phyloP scores from a whole-genome alignment of 108 stramenopile genomes.

The Cyclostephanos tholiformis region DNA sequence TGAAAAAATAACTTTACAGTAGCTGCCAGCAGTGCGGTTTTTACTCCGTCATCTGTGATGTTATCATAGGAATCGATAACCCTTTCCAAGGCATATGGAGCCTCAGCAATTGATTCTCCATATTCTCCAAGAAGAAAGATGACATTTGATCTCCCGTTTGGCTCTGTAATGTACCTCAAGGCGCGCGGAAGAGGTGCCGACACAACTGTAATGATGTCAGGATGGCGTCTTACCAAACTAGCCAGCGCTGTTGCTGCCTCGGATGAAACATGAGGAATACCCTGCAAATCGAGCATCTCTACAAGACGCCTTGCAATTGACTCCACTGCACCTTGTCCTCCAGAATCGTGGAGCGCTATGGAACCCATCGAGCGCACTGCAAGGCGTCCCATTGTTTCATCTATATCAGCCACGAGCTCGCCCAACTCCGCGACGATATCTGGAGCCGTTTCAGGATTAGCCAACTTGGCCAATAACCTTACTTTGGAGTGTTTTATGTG shows the following conservation, averaged over 20 bases:
- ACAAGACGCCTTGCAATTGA: constrained; percentile 86
- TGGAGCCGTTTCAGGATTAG: constrained; percentile 86
- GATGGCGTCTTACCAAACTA: constrained; percentile 84
- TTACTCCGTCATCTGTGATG: constrained; percentile 67
- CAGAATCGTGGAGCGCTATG: constrained; percentile 87
- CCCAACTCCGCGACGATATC: constrained; percentile 95
- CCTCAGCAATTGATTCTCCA: constrained; percentile 88
- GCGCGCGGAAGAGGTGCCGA: constrained; percentile 86
- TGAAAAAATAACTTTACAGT: constrained; percentile 95
- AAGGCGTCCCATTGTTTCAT: constrained; percentile 78
- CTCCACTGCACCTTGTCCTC: constrained; percentile 81
- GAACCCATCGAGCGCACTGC: constrained; percentile 90
- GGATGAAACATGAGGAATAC: constrained; percentile 78
- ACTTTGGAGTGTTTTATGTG: constrained; percentile 96
- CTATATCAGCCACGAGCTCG: constrained; percentile 90
- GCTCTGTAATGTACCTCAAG: constrained; percentile 77
- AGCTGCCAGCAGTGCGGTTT: constrained; percentile 89
- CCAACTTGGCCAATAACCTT: constrained; percentile 84
- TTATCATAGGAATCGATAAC: constrained; percentile 82
- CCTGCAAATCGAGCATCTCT: constrained; percentile 89
- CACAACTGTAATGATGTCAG: constrained; percentile 67
- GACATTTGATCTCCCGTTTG: constrained; percentile 90
- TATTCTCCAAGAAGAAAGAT: constrained; percentile 98
- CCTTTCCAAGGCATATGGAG: constrained; percentile 97
- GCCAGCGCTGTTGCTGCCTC: constrained; percentile 87